phyloP scores from a whole-genome alignment of 768 basidiomycete genomes.

The Hydnum rufescens region DNA sequence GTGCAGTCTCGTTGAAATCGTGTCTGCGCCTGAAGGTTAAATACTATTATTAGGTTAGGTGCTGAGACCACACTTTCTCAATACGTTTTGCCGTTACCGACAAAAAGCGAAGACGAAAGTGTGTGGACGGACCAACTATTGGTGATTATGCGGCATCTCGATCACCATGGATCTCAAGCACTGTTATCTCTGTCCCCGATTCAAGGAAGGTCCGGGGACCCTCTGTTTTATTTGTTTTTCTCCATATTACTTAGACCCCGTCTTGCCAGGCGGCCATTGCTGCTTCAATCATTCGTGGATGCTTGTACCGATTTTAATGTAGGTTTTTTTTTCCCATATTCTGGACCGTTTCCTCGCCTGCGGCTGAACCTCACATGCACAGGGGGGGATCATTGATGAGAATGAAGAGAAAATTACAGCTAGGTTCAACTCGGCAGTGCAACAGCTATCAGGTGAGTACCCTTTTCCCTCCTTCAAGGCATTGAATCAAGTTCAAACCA shows the following conservation, averaged over 20 bases:
- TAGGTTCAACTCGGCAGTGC: conserved; percentile 33
- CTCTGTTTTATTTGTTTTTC: neutral
- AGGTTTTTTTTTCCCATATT: too few species aligned
- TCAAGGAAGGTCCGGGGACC: conserved; percentile 33
- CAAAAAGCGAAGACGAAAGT: conserved; percentile 39
- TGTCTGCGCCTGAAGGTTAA: neutral
- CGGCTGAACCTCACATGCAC: neutral
- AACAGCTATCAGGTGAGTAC: conserved; percentile 41
- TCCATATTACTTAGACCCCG: neutral
- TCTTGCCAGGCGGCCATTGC: conserved; percentile 36
- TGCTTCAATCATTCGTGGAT: conserved; percentile 50
- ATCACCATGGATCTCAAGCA: conserved; percentile 34
- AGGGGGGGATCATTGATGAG: conserved; percentile 86
- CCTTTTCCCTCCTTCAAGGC: neutral
- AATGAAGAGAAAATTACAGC: conserved; percentile 44
- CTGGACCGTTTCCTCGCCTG: neutral
- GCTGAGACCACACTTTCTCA: conserved; percentile 51
- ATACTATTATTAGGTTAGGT: conserved; percentile 23
- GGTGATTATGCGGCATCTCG: conserved; percentile 44
- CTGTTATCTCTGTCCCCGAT: conserved; percentile 45
- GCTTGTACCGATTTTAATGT: conserved; percentile 73
- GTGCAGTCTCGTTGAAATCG: neutral
- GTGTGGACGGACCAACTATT: conserved; percentile 77
- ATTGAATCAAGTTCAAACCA: neutral
- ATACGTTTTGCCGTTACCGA: conserved; percentile 67